A percentile compares a stretch with the other conserved stretches of the same genome.
Conservation (phyloP, 768 basidiomycete species). For the Mycena crocata region DNA sequence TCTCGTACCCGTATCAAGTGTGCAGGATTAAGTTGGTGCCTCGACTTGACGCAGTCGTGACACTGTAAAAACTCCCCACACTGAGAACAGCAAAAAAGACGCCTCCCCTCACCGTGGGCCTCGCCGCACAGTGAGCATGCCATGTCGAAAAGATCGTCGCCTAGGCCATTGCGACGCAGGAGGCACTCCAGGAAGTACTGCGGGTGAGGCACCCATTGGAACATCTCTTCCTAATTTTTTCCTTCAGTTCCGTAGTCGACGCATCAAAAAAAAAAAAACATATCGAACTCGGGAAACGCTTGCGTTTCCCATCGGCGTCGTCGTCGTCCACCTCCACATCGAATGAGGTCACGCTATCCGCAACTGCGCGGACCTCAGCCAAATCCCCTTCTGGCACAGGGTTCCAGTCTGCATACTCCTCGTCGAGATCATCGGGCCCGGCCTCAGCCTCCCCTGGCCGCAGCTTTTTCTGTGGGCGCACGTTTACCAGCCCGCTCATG, state of each 20-base stretch:
- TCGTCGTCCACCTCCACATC: too few species aligned
- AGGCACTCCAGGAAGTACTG: neutral
- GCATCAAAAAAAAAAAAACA: neutral
- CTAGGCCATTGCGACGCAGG: too few species aligned
- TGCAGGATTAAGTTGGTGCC: neutral
- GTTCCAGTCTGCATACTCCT: neutral
- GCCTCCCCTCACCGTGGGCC: neutral
- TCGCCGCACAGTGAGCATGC: neutral
- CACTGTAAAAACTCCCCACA: slow-evolving; percentile 10
- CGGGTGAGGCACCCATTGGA: too few species aligned
- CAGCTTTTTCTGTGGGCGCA: neutral
- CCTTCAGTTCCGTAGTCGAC: too few species aligned
- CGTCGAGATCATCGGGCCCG: neutral
- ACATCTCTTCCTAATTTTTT: too few species aligned
- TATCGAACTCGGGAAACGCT: slow-evolving; percentile 6
- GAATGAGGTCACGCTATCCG: neutral
- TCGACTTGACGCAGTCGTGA: neutral
- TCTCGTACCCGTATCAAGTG: neutral
- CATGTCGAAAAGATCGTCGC: neutral
- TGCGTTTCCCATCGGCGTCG: neutral
- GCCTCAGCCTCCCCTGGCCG: too few species aligned
- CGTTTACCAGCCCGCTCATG: neutral
- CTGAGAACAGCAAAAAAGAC: neutral
- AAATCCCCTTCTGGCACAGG: neutral
- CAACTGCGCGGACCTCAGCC: neutral